These are phyloP conservation scores for Emergomyces orientalis DNA, from an alignment of 2,329 filamentous ascomycete species.

Conservation along the genomic window DNA sequence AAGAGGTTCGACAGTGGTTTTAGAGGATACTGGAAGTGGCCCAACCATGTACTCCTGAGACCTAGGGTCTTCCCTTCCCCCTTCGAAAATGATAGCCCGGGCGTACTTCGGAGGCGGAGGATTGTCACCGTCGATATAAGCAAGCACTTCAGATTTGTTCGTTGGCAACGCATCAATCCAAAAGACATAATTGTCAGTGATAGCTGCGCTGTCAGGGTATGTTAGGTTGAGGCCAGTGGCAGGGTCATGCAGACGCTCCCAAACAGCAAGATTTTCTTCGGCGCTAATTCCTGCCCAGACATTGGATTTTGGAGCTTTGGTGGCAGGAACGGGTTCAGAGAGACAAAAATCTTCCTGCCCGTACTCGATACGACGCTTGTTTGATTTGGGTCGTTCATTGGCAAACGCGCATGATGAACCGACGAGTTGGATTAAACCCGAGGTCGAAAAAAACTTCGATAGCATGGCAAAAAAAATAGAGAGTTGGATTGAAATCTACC, in stretches of 20 bases:
- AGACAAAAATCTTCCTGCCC: background rate
- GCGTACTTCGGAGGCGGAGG: conserved; percentile 36
- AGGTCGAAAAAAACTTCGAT: background rate
- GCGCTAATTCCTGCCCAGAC: conserved; percentile 36
- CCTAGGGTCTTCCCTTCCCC: conserved; percentile 35
- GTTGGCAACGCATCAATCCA: conserved; percentile 41
- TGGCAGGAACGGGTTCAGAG: background rate
- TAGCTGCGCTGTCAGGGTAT: conserved; percentile 24
- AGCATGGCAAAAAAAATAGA: background rate
- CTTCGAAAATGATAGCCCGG: conserved; percentile 40
- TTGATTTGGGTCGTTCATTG: too few relatives aligned
- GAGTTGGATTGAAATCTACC: background rate
- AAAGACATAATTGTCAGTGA: conserved; percentile 4
- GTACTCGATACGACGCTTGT: background rate
- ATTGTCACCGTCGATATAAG: conserved; percentile 36
- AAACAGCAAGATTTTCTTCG: conserved; percentile 38
- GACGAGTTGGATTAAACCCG: background rate
- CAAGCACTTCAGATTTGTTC: conserved; percentile 42
- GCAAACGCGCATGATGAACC: background rate
- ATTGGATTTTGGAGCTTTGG: conserved; percentile 32
- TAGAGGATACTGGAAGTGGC: conserved; percentile 36
- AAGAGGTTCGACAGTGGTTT: conserved; percentile 33
- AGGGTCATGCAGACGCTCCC: conserved; percentile 36
- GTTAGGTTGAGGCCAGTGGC: conserved; percentile 40
- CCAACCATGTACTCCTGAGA: conserved; percentile 44